A percentile compares a stretch with the other conserved stretches of the same genome.
Conservation (phyloP, 345 rosid species). For the Litchi chinensis region DNA sequence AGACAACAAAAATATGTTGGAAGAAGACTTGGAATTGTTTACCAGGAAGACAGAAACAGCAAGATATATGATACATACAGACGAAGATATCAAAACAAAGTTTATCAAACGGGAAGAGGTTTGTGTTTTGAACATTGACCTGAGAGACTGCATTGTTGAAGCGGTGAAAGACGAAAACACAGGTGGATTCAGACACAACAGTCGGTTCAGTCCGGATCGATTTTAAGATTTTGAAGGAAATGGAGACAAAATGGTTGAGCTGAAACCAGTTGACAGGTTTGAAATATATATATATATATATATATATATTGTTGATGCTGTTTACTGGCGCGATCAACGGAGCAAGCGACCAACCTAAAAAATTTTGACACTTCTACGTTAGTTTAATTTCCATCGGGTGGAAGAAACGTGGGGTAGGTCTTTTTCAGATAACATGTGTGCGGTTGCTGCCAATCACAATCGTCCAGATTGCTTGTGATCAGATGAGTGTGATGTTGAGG, state of each 20-base stretch:
- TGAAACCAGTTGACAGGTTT: neutral
- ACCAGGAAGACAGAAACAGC: conserved; percentile 46
- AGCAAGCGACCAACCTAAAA: neutral
- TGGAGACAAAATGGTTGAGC: conserved; percentile 6
- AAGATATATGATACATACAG: conserved; percentile 46
- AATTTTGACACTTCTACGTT: conserved; percentile 17
- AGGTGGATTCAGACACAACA: neutral
- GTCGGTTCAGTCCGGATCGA: neutral
- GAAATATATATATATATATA: neutral
- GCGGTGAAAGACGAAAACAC: neutral
- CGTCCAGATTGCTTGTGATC: neutral
- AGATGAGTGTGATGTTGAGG: neutral
- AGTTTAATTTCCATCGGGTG: neutral
- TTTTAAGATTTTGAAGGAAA: neutral
- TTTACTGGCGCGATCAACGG: conserved; percentile 15
- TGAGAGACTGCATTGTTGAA: conserved; percentile 43
- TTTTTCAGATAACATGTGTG: neutral
- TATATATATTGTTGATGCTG: neutral
- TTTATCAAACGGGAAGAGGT: conserved; percentile 38
- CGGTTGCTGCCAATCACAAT: neutral
- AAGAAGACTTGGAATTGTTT: conserved; percentile 33
- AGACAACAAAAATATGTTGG: neutral
- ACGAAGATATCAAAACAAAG: conserved; percentile 41
- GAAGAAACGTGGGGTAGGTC: neutral
- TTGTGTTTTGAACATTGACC: conserved; percentile 33